Evolutionary conservation across 805 yeast species (phyloP).

Genomic region (Myxozyma mucilagina): DNA sequence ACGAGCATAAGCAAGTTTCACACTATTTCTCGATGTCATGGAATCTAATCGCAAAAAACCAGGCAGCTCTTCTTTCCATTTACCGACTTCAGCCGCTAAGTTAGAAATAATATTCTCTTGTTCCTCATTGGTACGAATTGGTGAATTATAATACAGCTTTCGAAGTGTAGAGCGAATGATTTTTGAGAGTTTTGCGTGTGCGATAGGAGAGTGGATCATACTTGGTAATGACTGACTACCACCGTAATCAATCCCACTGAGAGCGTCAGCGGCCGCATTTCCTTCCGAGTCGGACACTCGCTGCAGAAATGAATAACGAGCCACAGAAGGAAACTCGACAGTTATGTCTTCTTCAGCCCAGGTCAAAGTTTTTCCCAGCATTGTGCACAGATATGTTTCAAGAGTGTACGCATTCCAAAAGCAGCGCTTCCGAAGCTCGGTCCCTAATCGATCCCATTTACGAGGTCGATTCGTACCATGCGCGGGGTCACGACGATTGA

Average conservation of each 20-base stretch:
- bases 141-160: conserved; percentile 3
- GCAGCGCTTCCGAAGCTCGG: conserved; percentile 20
- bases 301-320: conserved; percentile 2
- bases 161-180: conserved; percentile 18
- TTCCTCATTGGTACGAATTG: not conserved
- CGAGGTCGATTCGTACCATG: not conserved
- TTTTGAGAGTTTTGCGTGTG: conserved; percentile 24
- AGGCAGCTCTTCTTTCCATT: conserved; percentile 21
- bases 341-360: conserved; percentile 29
- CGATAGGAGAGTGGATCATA: conserved; percentile 18
- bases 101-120: conserved; percentile 23
- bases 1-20: conserved; percentile 20
- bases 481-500: conserved; percentile 16
- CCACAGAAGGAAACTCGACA: conserved; percentile 13
- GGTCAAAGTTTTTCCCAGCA: conserved; percentile 29
- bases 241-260: conserved; percentile 9
- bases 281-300: conserved; percentile 10
- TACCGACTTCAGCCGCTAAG: conserved; percentile 8
- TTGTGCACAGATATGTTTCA: conserved; percentile 26
- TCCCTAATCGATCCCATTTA: conserved; percentile 3
- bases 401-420: conserved; percentile 28
- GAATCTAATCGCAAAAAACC: conserved; percentile 6
- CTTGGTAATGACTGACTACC: conserved; percentile 10
- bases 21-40: not conserved
- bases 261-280: conserved; percentile 16